Evolutionary conservation across 495 filamentous ascomycete species (phyloP).

Genomic region (Daldinia bambusicola): DNA sequence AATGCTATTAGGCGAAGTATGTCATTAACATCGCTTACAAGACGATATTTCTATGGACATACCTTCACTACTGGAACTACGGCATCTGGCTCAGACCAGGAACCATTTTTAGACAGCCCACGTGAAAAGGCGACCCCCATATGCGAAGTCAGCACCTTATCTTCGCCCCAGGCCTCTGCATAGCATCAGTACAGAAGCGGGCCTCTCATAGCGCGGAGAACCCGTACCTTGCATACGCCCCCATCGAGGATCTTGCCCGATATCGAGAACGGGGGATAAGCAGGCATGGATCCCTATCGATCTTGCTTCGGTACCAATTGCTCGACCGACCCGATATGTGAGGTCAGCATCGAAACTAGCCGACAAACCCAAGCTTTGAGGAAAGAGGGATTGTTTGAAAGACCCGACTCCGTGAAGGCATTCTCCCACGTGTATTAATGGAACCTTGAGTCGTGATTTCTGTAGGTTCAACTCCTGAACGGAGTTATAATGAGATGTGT

Average conservation of each 20-base stretch:
- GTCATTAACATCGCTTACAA: background rate
- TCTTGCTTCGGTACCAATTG: conserved; percentile 54
- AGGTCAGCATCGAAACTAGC: conserved; percentile 54
- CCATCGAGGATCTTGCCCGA: conserved; percentile 56
- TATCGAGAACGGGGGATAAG: conserved; percentile 56
- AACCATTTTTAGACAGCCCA: conserved; percentile 54
- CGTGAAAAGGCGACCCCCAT: conserved; percentile 56
- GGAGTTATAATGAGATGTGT: conserved; percentile 53
- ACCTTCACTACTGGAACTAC: conserved; percentile 54
- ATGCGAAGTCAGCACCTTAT: conserved; percentile 54
- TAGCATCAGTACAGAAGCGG: conserved; percentile 5
- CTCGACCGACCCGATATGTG: conserved; percentile 50
- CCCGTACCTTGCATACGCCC: conserved; percentile 52
- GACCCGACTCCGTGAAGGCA: conserved; percentile 56
- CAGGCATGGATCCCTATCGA: conserved; percentile 56
- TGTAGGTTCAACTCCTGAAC: conserved; percentile 51
- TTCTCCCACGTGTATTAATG: conserved; percentile 53
- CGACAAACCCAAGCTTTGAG: conserved; percentile 51
- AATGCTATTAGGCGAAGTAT: conserved; percentile 48
- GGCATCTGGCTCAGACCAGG: conserved; percentile 52
- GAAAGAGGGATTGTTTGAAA: conserved; percentile 56
- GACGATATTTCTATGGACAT: conserved; percentile 2
- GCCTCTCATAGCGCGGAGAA: background rate
- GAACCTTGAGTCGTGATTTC: conserved; percentile 48
- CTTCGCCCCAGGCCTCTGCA: conserved; percentile 57